phyloP scores from a whole-genome alignment of 768 basidiomycete genomes.

The Leucogyrophana mollusca region DNA sequence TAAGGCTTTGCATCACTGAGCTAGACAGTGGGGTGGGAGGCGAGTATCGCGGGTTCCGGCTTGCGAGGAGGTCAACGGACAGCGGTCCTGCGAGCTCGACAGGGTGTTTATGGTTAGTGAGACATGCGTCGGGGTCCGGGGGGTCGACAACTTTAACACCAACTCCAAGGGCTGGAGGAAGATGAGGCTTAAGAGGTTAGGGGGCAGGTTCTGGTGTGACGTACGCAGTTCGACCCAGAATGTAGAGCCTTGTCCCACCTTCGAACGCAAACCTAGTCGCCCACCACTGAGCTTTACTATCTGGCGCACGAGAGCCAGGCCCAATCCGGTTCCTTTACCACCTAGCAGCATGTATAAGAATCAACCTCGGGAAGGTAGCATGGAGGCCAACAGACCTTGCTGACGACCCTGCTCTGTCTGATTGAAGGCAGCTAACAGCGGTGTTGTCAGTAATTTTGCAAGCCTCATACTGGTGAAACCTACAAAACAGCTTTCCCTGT shows the following conservation, averaged over 20 bases:
- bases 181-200: slow-evolving; percentile 3
- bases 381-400: slow-evolving; percentile 41
- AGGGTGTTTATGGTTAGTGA: slow-evolving; percentile 15
- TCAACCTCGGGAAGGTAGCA: neutral
- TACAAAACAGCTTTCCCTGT: slow-evolving; percentile 70
- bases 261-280: slow-evolving; percentile 65
- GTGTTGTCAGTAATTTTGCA: slow-evolving; percentile 7
- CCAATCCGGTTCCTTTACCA: slow-evolving; percentile 72
- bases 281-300: slow-evolving; percentile 78
- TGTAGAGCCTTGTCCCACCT: slow-evolving; percentile 69
- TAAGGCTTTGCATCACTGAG: slow-evolving; percentile 62
- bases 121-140: slow-evolving; percentile 20
- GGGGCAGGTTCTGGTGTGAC: slow-evolving; percentile 14
- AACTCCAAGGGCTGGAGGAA: slow-evolving; percentile 55
- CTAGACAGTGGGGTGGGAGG: too few species aligned
- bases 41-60: slow-evolving; percentile 5
- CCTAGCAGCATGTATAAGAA: slow-evolving; percentile 16
- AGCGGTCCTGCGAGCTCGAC: slow-evolving; percentile 24
- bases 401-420: slow-evolving; percentile 75
- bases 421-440: slow-evolving; percentile 61
- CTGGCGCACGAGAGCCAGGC: slow-evolving; percentile 73
- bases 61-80: slow-evolving; percentile 22
- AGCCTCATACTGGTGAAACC: slow-evolving; percentile 22
- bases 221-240: slow-evolving; percentile 84
- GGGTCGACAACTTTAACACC: slow-evolving; percentile 49